Conservation (phyloP, 805 yeast species). For the Kodamaea fukazawae region DNA sequence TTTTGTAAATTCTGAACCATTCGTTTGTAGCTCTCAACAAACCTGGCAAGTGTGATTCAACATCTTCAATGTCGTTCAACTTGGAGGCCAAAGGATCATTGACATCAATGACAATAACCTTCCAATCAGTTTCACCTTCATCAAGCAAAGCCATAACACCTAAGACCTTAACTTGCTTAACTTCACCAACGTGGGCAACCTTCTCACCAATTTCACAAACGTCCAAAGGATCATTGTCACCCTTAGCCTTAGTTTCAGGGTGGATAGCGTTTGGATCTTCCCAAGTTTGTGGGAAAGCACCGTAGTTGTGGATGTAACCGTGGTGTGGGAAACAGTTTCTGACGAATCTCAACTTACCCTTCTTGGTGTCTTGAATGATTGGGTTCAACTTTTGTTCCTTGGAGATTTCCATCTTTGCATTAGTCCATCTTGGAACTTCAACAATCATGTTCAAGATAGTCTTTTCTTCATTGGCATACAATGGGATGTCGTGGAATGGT, state of each 20-base stretch:
- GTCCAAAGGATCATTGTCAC: conserved; percentile 49
- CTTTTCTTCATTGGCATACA: conserved; percentile 91
- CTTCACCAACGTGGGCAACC: conserved; percentile 47
- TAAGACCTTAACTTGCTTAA: conserved; percentile 63
- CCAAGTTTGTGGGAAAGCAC: conserved; percentile 97
- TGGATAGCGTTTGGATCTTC: conserved; percentile 64
- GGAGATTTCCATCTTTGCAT: conserved; percentile 93
- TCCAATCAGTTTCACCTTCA: conserved; percentile 98
- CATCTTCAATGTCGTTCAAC: conserved; percentile 65
- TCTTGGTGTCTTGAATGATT: conserved; percentile 94
- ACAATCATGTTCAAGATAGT: conserved; percentile 79
- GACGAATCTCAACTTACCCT: conserved; percentile 93
- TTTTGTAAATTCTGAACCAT: conserved; percentile 84
- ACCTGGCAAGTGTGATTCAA: conserved; percentile 67
- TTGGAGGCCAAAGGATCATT: conserved; percentile 62
- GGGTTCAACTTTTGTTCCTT: conserved; percentile 86
- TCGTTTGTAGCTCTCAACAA: conserved; percentile 61
- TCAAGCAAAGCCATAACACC: conserved; percentile 80
- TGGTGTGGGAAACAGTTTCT: conserved; percentile 98
- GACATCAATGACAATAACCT: conserved; percentile 67
- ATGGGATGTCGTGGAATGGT: conserved; percentile 76
- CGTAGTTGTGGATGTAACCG: conserved; percentile 97
- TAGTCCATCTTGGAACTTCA: conserved; percentile 98
- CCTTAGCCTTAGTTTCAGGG: conserved; percentile 59
- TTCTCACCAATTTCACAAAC: conserved; percentile 50